These are phyloP conservation scores for Iberis pinnata DNA, from an alignment of 345 rosid species.

Conservation along the genomic window DNA sequence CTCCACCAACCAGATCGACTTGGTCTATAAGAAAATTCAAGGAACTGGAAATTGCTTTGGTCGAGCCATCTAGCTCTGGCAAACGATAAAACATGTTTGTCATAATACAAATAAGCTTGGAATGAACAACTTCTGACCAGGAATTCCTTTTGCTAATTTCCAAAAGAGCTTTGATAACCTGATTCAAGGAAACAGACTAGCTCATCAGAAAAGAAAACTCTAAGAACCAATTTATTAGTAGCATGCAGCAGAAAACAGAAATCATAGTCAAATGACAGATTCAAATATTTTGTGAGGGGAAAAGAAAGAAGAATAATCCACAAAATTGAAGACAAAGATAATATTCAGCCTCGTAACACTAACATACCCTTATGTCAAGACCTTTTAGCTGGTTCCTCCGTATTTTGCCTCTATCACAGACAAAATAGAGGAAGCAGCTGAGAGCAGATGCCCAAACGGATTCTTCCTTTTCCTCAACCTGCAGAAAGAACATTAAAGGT, in stretches of 20 bases:
- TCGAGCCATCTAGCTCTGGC: constrained; percentile 51
- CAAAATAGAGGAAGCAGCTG: constrained; percentile 93
- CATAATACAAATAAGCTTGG: constrained; percentile 83
- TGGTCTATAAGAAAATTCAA: constrained; percentile 68
- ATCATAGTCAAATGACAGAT: constrained; percentile 16
- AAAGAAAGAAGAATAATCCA: constrained; percentile 1
- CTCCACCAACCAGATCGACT: constrained; percentile 92
- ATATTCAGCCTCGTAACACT: constrained; percentile 15
- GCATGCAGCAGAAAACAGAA: background rate
- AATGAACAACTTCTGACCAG: constrained; percentile 97
- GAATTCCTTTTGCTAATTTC: constrained; percentile 67
- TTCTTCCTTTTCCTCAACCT: constrained; percentile 87
- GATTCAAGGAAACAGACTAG: constrained; percentile 24
- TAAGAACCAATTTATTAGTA: constrained; percentile 1
- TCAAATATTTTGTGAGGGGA: too few relatives aligned
- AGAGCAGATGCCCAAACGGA: constrained; percentile 95
- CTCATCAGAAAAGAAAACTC: constrained; percentile 22
- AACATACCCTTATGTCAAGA: constrained; percentile 87
- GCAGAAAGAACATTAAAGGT: constrained; percentile 25
- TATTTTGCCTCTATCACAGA: constrained; percentile 85
- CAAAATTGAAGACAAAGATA: constrained; percentile 10
- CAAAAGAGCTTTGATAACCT: constrained; percentile 82
- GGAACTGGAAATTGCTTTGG: constrained; percentile 33
- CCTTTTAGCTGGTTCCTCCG: constrained; percentile 70
- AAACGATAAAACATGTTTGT: constrained; percentile 81